Percentiles rank a stretch among this genome's conserved stretches.
Evolutionary conservation across 305 asterid genomes (phyloP).

Genomic region (Ilex paraguariensis): DNA sequence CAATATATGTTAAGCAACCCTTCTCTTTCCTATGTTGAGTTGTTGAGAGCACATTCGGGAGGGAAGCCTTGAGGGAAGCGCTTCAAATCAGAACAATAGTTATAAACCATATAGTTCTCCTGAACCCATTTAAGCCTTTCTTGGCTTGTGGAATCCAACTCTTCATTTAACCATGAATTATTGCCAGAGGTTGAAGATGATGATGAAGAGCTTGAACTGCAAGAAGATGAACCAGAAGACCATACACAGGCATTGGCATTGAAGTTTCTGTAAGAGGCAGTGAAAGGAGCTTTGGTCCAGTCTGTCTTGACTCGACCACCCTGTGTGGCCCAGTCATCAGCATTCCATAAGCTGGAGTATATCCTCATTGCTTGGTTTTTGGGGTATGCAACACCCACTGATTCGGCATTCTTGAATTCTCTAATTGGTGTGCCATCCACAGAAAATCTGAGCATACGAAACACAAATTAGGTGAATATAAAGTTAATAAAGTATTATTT

Average conservation of each 20-base stretch:
- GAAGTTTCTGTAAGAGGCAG: slow-evolving; percentile 15
- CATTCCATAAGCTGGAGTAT: slow-evolving; percentile 15
- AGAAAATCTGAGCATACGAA: neutral
- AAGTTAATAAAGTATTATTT: too few relatives aligned
- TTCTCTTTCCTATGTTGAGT: too few relatives aligned
- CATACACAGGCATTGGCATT: neutral
- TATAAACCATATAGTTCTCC: neutral
- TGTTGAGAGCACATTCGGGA: slow-evolving; percentile 18
- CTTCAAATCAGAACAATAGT: neutral
- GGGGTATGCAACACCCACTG: slow-evolving; percentile 13
- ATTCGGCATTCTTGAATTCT: slow-evolving; percentile 13
- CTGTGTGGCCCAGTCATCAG: slow-evolving; percentile 17
- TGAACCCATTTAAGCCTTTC: too few relatives aligned
- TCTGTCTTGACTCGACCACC: slow-evolving; percentile 15
- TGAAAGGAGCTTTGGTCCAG: slow-evolving; percentile 16
- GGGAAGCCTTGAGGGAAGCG: slow-evolving; percentile 25
- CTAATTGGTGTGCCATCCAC: slow-evolving; percentile 18
- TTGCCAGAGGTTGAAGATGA: neutral
- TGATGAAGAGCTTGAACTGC: too few relatives aligned
- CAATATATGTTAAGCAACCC: too few relatives aligned
- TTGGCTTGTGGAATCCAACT: too few relatives aligned
- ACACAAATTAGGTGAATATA: too few relatives aligned
- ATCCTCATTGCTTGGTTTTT: slow-evolving; percentile 17
- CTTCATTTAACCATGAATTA: neutral
- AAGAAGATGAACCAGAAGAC: too few relatives aligned